Base-by-base conservation (phyloP, 495 filamentous ascomycete genomes). In the Talaromyces proteolyticus region DNA sequence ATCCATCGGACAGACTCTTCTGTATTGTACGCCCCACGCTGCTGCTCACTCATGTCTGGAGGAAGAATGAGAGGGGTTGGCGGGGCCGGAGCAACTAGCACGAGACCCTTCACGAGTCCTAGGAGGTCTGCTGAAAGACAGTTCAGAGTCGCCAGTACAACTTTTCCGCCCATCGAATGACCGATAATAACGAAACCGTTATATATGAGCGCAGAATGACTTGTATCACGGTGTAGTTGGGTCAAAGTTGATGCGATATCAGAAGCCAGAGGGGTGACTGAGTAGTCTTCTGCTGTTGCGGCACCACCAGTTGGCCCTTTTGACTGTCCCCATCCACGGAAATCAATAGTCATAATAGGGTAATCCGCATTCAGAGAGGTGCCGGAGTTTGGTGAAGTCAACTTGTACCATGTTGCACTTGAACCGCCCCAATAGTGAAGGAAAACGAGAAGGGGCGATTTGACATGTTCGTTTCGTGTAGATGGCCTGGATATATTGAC, bases 361-460 rank as follows among this genome's bases (percentile, higher is more conserved):
- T 65, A 64, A 0, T 36, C 4, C 10, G 47, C 16, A 11, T 55
- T 53, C 5, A 62, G 20, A 0, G 55, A 56, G 10, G 44, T 55
- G 1, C 53, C 40, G 0, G 58, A 65, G 12, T 61, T 46, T 0
- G 57, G 42, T 6, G 55, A 53, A 6, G 56, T 64, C 34, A 71
- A 49, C 12, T 61, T 58, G 51, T 58, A 49, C 60, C 62, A 72
- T n/a, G 69, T 71, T 2, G 44, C 51, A 12, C 65, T 64, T 21
- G 64, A 68, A 25, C 70, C 72, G 34, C 71, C 71, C 68, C 69
- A 73, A 58, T 73, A 70, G 49, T 73, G 68, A 17, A 73, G 57
- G 41, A 72, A 72, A 17, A 71, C 51, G 3, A 73, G 49, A 1
- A 66, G 50, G 6, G 63, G 59, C 1, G 37, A 49, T 11, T 24